Evolutionary conservation across 768 basidiomycete species (phyloP), one percentile per base, ranked within the genome.

Genomic region (Psilocybe cubensis): DNA sequence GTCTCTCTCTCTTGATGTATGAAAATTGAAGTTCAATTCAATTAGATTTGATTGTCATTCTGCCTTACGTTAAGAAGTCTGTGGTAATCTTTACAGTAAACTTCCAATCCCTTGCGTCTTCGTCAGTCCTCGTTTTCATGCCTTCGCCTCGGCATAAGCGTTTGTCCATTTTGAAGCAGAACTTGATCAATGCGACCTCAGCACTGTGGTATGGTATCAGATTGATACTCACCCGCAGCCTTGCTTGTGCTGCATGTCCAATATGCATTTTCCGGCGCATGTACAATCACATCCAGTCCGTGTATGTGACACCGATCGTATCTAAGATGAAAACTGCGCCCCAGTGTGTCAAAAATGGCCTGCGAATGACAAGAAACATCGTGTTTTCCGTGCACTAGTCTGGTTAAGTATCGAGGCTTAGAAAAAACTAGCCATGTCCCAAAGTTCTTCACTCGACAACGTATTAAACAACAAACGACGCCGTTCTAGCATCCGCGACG

Each of bases 341-440:
- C 61, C 57, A 62, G 59, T 67, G 60, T 70, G 65, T 64, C 64
- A 61, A 59, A 42, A 60, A 62, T 52, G 58, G 59, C 54, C 54
- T 51, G 43, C 28, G 58, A 57, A 33, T 63, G 63, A 66, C 68
- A 59, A 54, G 65, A 63, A 56, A 50, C 68, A 66, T 75, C 80
- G 74, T 81, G 78, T 71, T 71, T 63, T 72, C 72, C 74, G 72
- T 72, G 71, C 78, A 72, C 73, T 60, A 63, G 59, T 65, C 64
- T 45, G 52, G 68, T 75, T 75, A 75, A 76, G 72, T 74, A 76
- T 63, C 68, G 64, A 64, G 63, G 65, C 63, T 70, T 63, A 68
- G 68, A 63, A 56, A 46, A 63, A 52, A 49, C 54, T 35, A 58
- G 23, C 58, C 67, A 74, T 76, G 70, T 71, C 73, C 70, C 74